Conservation (phyloP, 768 basidiomycete genomes). For the Hemileccinum impolitum region DNA sequence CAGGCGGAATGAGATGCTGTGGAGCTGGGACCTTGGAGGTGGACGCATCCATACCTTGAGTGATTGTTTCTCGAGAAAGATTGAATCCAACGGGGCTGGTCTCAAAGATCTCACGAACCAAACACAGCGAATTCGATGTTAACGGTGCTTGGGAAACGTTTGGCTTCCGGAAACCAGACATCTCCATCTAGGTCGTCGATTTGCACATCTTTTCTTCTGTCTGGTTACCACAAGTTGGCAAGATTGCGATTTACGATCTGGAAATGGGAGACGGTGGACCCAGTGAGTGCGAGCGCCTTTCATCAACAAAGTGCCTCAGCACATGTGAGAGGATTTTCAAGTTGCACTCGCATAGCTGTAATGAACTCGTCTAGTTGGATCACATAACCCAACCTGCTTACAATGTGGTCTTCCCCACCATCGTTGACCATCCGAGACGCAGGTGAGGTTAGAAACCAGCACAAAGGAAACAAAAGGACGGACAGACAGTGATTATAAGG, state of each 20-base stretch:
- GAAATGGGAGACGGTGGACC: constrained; percentile 1
- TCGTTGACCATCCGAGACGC: no score
- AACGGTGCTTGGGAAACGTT: constrained; percentile 61
- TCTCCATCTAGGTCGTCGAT: constrained; percentile 10
- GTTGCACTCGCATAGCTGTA: no score
- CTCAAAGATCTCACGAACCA: constrained; percentile 59
- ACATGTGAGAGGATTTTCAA: no score
- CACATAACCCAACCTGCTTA: no score
- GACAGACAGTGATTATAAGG: no score
- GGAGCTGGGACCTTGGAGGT: constrained; percentile 79
- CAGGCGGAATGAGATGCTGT: constrained; percentile 55
- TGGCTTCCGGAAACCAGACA: constrained; percentile 70
- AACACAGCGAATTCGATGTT: constrained; percentile 70
- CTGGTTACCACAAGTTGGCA: constrained; percentile 45
- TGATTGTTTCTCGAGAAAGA: constrained; percentile 27
- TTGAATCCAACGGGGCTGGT: not conserved
- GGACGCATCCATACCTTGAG: constrained; percentile 43
- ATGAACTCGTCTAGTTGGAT: no score
- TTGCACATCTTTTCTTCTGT: not conserved
- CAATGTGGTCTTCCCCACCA: no score
- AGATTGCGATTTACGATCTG: constrained; percentile 58
- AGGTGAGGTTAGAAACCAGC: no score
- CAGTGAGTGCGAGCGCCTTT: constrained; percentile 3
- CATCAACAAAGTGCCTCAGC: no score
- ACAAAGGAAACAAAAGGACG: no score